phyloP scores from a whole-genome alignment of 2,329 filamentous ascomycete species.

The Aspergillus neotritici region DNA sequence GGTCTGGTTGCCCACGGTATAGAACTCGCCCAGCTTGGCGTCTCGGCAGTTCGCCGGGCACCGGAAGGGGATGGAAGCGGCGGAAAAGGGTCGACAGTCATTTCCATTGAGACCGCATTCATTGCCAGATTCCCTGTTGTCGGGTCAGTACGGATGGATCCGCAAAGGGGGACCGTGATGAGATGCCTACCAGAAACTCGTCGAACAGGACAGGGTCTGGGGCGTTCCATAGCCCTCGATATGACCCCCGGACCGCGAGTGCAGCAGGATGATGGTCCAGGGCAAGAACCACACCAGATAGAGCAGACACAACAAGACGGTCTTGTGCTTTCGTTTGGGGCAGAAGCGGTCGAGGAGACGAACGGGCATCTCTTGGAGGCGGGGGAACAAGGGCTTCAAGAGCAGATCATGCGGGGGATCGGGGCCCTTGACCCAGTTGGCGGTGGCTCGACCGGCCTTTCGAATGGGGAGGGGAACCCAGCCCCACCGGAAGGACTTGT shows the following conservation, averaged over 20 bases:
- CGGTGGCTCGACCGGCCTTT: conserved; percentile 39
- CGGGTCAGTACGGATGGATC: conserved; percentile 3
- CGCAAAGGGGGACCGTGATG: no score
- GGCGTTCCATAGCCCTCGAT: conserved; percentile 47
- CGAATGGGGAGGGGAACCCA: conserved; percentile 45
- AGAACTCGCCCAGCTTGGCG: conserved; percentile 45
- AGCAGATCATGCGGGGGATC: conserved; percentile 41
- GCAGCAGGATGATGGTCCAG: conserved; percentile 42
- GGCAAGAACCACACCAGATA: conserved; percentile 45
- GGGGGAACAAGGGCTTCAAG: conserved; percentile 44
- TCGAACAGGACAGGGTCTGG: conserved; percentile 40
- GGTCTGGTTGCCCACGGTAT: conserved; percentile 47
- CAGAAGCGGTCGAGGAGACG: conserved; percentile 40
- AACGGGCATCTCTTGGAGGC: conserved; percentile 43
- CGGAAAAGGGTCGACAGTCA: conserved; percentile 51
- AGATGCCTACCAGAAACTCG: conserved; percentile 40
- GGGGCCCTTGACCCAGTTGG: conserved; percentile 45
- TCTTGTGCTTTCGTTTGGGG: conserved; percentile 43
- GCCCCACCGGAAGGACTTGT: conserved; percentile 42
- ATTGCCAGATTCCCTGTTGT: conserved; percentile 37
- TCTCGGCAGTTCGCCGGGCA: conserved; percentile 52
- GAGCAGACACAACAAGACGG: conserved; percentile 37
- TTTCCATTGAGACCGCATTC: conserved; percentile 51
- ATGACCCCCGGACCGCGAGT: conserved; percentile 42
- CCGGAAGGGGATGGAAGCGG: conserved; percentile 49